Base-by-base conservation (phyloP, 345 rosid genomes). In the Euclidium syriacum region DNA sequence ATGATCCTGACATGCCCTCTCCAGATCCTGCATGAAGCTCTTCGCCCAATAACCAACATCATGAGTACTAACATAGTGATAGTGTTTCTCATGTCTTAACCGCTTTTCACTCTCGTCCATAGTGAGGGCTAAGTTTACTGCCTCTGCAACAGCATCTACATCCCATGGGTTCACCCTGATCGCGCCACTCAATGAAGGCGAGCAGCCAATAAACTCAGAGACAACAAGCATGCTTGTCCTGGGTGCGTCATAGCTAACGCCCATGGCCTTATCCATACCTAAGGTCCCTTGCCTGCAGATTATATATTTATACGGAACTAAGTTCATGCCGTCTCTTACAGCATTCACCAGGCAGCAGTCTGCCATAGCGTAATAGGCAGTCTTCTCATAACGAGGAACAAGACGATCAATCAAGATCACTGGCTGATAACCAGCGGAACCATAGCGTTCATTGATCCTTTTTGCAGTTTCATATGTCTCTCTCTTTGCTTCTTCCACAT, bases 131-230 rank as follows among this genome's bases (percentile, higher is more conserved):
- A 53, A 44, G 67, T 59, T 71, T 19, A 87, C 70, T 16, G 95
- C 85, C 56, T 87, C 95, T 10, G 88, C 83, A 60, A 87, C 95
- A 73, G 85, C 90, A 65, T 82, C 82, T 36, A 79, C 61, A 46
- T 84, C 90, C 95, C 90, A 87, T 17, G 95, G 95, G 58, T 87
- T 87, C 62, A 87, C 88, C 77, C 95, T 87, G 38, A 84, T 77
- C 2, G 95, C 95, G 17, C 90, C 95, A 56, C 91, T 87, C 67
- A 87, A 72, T 35, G 95, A 87, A 75, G 95, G 95, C 38, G 95
- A 84, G 78, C 95, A 87, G 23, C 95, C 95, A 22, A 81, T 72
- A 46, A 87, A 87, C 75, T 87, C 95, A 5, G 95, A 87, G 70
- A 87, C 91, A 10, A 87, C 87, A 67, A 87, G 88, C 83, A 74